Conservation (phyloP, 2,329 filamentous ascomycete genomes). For the Didymella glomerata region DNA sequence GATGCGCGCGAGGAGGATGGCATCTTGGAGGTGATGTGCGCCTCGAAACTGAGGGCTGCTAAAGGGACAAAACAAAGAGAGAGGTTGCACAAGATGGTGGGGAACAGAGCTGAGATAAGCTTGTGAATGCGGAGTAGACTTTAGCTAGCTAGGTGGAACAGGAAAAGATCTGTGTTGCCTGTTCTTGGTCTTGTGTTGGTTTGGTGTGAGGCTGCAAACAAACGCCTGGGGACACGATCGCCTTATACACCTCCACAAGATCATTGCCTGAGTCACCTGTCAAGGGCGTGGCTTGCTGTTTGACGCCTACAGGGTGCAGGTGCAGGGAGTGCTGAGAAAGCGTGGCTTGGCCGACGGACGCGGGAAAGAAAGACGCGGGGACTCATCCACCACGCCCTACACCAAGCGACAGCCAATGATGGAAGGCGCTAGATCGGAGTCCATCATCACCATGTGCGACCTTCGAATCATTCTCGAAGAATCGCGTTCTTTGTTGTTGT, state of each 20-base stretch:
- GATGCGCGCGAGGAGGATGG: constrained; percentile 32
- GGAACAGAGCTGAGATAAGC: constrained; percentile 22
- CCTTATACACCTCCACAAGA: constrained; percentile 16
- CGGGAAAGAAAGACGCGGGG: constrained; percentile 18
- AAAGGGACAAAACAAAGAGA: constrained; percentile 22
- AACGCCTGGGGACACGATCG: constrained; percentile 15
- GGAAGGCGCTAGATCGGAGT: constrained; percentile 11
- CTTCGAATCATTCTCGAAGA: constrained; percentile 16
- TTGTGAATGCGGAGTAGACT: constrained; percentile 35
- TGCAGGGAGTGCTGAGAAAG: constrained; percentile 14
- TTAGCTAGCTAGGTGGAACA: constrained; percentile 19
- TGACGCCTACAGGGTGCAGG: constrained; percentile 7
- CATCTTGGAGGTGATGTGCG: constrained; percentile 31
- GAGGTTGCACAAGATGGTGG: constrained; percentile 19
- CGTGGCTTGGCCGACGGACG: constrained; percentile 19
- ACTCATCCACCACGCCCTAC: constrained; percentile 20
- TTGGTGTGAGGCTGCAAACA: constrained; percentile 17
- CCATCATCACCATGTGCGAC: constrained; percentile 3
- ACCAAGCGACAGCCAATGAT: constrained; percentile 12
- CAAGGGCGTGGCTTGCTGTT: constrained; percentile 17
- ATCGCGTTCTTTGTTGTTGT: constrained; percentile 13
- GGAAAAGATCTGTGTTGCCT: constrained; percentile 10
- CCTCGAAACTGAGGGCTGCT: constrained; percentile 20
- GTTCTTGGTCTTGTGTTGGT: constrained; percentile 4
- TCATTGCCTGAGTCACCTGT: constrained; percentile 14